Conservation (phyloP, 2,329 filamentous ascomycete genomes). For the Nemania diffusa region DNA sequence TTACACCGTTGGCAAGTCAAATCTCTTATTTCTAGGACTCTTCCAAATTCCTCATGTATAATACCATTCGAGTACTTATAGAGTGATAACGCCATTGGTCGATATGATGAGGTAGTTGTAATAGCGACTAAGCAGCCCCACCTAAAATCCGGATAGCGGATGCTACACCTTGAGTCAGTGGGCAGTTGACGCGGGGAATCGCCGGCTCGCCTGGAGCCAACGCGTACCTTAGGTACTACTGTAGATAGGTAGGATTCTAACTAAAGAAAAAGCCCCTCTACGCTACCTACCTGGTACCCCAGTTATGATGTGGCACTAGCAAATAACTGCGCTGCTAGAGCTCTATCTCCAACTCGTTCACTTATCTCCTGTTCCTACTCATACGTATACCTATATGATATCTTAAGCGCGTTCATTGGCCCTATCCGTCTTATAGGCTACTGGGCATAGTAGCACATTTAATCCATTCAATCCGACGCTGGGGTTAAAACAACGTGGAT, state of each 20-base stretch:
- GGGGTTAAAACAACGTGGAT: not conserved
- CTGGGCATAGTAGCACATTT: not conserved
- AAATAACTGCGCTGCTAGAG: not conserved
- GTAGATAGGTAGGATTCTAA: not conserved
- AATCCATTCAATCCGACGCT: not conserved
- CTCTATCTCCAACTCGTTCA: conserved; percentile 7
- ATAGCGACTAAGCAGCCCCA: not conserved
- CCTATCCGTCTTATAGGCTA: not conserved
- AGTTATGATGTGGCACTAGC: not conserved
- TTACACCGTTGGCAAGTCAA: not conserved
- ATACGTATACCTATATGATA: not conserved
- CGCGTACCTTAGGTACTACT: too few species aligned
- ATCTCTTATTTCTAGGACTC: not conserved
- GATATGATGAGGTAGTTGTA: not conserved
- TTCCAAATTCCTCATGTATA: not conserved
- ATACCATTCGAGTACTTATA: not conserved
- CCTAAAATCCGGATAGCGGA: not conserved
- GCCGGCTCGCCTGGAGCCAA: too few species aligned
- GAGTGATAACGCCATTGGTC: not conserved
- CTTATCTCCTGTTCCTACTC: not conserved
- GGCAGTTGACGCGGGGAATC: not conserved
- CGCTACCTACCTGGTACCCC: not conserved
- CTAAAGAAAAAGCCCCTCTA: conserved; percentile 4
- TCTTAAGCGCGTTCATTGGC: not conserved
- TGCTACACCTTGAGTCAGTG: not conserved